Base-by-base conservation (phyloP, 805 yeast genomes). In the Candida pseudoglaebosa region DNA sequence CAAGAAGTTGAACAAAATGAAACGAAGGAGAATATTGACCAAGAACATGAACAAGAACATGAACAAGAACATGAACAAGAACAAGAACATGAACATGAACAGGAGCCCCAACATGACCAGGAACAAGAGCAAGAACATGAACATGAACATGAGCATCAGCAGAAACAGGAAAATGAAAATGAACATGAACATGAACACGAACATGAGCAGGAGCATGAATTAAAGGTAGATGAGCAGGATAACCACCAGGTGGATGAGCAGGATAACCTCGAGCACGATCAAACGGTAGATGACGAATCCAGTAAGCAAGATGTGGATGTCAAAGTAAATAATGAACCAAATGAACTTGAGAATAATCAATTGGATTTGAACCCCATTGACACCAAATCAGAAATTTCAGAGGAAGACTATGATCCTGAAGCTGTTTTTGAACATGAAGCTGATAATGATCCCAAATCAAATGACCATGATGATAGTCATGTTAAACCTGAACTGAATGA, bases 111-210 rank as follows among this genome's bases (percentile, higher is more conserved):
- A 4, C 24, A 24, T 26, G 21, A 36, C 28, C 4, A 6, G 15
- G 8, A 14, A 20, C 13, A 18, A 18, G 28, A 36, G 13, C 12
- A 10, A 7, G 26, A 12, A 5, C 19, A 8, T 21, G 35, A 32
- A 21, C 6, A 18, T 6, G 20, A 20, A 22, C 13, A 17, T 30
- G 20, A 14, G 32, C 10, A 8, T 22, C 24, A 22, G 24, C 10
- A 10, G 34, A 32, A 10, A 13, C 20, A 28, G 17, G 31, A 5
- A 7, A 34, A 5, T 14, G 22, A 28, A 9, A 16, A 10, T 28
- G 17, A 28, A 36, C 16, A 36, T 7, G 48, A 45, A 5, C 40
- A 49, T 28, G 52, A 44, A 19, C 44, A 52, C 5, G 49, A 41
- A 19, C 24, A 26, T 17, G 29, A 38, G 22, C 29, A 32, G 22